Conservation (phyloP, 202 grass and related monocot species). For the Panicum hallii region DNA sequence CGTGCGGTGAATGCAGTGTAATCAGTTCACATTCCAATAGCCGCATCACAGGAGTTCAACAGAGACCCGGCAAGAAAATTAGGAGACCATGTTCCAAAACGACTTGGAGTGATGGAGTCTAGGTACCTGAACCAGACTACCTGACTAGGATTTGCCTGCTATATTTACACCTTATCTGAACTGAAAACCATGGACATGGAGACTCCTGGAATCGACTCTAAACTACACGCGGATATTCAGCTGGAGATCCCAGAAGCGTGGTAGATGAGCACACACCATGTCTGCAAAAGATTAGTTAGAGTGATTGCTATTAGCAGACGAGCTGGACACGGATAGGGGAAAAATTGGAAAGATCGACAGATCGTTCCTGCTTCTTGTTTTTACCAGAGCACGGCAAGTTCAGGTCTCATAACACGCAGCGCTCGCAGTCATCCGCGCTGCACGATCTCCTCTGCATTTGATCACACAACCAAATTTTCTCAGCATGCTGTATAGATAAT, state of each 20-base stretch:
- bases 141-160: not conserved
- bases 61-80: no score
- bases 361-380: not conserved
- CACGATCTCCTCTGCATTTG: constrained; percentile 68
- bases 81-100: no score
- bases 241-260: constrained; percentile 44
- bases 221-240: not conserved
- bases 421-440: constrained; percentile 56
- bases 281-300: constrained; percentile 45
- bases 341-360: not conserved
- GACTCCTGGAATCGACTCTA: not conserved
- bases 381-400: constrained; percentile 64
- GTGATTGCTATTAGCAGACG: not conserved
- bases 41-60: no score
- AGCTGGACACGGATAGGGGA: not conserved
- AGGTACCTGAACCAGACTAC: no score
- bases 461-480: constrained; percentile 25
- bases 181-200: not conserved
- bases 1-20: no score
- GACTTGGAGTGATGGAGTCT: no score
- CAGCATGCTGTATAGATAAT: not conserved
- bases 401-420: constrained; percentile 49
- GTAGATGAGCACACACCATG: constrained; percentile 56
- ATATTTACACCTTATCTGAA: not conserved
- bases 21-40: no score